These are phyloP conservation scores for Infundibulicybe gibba DNA, from an alignment of 768 basidiomycete species.

Conservation along the genomic window DNA sequence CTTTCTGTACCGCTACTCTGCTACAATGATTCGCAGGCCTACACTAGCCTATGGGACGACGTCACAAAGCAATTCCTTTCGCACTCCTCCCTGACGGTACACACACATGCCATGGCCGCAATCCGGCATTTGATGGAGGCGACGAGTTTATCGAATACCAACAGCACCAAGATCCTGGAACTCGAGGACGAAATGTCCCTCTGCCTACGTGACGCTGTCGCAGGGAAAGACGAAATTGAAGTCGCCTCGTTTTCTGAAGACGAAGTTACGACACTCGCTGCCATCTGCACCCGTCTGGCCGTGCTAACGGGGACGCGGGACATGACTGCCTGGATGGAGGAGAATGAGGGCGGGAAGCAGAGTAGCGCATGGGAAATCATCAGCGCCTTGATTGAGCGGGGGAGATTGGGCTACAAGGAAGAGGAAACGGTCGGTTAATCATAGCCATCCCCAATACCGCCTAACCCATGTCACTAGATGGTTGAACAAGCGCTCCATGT, in stretches of 20 bases:
- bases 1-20: neutral
- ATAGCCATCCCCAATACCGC: constrained; percentile 12
- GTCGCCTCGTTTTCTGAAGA: constrained; percentile 82
- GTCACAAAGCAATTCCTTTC: constrained; percentile 88
- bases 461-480: constrained; percentile 50
- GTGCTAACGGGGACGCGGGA: constrained; percentile 68
- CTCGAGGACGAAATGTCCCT: constrained; percentile 84
- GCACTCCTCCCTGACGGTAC: constrained; percentile 75
- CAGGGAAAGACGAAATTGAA: constrained; percentile 82
- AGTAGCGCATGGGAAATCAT: constrained; percentile 89
- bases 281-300: constrained; percentile 68
- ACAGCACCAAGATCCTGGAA: constrained; percentile 83
- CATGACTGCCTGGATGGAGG: constrained; percentile 79
- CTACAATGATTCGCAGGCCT: constrained; percentile 48
- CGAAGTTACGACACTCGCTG: constrained; percentile 67
- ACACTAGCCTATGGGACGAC: constrained; percentile 90
- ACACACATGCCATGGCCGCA: constrained; percentile 67
- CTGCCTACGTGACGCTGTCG: constrained; percentile 73
- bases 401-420: constrained; percentile 84
- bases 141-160: constrained; percentile 78
- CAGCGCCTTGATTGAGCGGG: constrained; percentile 78
- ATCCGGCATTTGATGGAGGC: constrained; percentile 71
- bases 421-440: constrained; percentile 70
- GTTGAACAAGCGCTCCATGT: constrained; percentile 78
- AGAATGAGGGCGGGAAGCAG: constrained; percentile 87